Conservation (phyloP, 139 green algal genomes). For the Chlorella sorokiniana region DNA sequence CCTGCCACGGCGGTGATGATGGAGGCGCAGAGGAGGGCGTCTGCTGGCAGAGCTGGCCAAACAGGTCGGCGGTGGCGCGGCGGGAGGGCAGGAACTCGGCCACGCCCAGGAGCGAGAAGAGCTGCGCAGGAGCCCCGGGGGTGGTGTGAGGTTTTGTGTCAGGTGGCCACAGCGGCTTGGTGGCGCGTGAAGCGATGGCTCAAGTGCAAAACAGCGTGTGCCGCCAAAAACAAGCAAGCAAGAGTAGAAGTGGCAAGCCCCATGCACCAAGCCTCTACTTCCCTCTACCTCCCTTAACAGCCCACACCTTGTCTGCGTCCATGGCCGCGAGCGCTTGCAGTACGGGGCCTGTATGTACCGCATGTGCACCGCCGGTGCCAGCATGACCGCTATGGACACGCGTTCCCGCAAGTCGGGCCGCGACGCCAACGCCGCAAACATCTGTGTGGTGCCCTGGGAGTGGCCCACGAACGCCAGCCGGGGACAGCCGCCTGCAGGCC, state of each 20-base stretch:
- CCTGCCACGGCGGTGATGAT: slow-evolving; percentile 59
- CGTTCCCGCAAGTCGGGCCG: slow-evolving; percentile 40
- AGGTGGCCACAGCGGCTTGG: too few relatives aligned
- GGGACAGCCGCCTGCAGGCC: not conserved
- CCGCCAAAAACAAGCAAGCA: too few relatives aligned
- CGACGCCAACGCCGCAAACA: slow-evolving; percentile 59
- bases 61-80: slow-evolving; percentile 37
- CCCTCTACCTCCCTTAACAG: too few relatives aligned
- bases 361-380: slow-evolving; percentile 71
- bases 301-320: slow-evolving; percentile 45
- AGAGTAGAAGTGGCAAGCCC: too few relatives aligned
- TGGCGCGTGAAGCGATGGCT: too few relatives aligned
- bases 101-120: slow-evolving; percentile 45
- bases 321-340: slow-evolving; percentile 42
- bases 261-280: too few relatives aligned
- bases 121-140: slow-evolving; percentile 15
- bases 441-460: slow-evolving; percentile 69
- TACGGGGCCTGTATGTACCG: slow-evolving; percentile 47
- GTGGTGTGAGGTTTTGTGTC: not conserved
- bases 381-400: slow-evolving; percentile 54
- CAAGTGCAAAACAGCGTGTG: too few relatives aligned
- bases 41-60: slow-evolving; percentile 38
- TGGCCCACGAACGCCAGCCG: slow-evolving; percentile 46
- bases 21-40: slow-evolving; percentile 48
- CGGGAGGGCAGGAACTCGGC: slow-evolving; percentile 59